phyloP scores from a whole-genome alignment of 768 basidiomycete genomes.

The Amanita thiersii region DNA sequence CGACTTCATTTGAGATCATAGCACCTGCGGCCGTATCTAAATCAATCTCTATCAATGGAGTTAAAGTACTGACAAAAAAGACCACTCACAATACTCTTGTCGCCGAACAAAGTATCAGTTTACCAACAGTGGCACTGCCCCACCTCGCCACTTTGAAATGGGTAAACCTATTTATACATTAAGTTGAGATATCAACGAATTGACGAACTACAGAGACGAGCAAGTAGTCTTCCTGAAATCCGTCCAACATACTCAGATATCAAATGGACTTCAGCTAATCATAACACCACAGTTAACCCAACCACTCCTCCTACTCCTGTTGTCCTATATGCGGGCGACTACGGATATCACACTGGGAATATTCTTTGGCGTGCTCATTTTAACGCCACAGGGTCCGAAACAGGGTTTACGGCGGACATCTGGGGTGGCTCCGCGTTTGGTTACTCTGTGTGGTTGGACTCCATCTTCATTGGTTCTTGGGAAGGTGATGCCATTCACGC shows the following conservation, averaged over 20 bases:
- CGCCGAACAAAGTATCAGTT: constrained; percentile 18
- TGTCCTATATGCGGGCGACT: constrained; percentile 40
- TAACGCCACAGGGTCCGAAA: constrained; percentile 36
- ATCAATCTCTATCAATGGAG: constrained; percentile 35
- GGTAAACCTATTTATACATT: constrained; percentile 18
- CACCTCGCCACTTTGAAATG: constrained; percentile 25
- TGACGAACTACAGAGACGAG: constrained; percentile 24
- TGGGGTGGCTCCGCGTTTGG: constrained; percentile 40
- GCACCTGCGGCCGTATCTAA: constrained; percentile 31
- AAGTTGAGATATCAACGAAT: background rate
- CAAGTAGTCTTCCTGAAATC: constrained; percentile 36
- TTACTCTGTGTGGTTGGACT: constrained; percentile 42
- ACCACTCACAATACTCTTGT: constrained; percentile 36
- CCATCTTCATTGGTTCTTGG: constrained; percentile 40
- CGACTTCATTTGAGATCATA: constrained; percentile 37
- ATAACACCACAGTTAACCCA: constrained; percentile 34
- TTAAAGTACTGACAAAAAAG: constrained; percentile 19
- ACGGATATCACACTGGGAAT: constrained; percentile 44
- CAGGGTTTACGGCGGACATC: constrained; percentile 29
- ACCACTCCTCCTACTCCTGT: constrained; percentile 26
- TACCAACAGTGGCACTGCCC: constrained; percentile 28
- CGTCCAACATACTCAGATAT: constrained; percentile 28
- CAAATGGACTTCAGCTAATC: constrained; percentile 34
- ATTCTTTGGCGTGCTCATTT: constrained; percentile 47
- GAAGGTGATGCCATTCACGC: constrained; percentile 27